These are phyloP conservation scores for Neoboletus magnificus DNA, from an alignment of 768 basidiomycete species.

Conservation along the genomic window DNA sequence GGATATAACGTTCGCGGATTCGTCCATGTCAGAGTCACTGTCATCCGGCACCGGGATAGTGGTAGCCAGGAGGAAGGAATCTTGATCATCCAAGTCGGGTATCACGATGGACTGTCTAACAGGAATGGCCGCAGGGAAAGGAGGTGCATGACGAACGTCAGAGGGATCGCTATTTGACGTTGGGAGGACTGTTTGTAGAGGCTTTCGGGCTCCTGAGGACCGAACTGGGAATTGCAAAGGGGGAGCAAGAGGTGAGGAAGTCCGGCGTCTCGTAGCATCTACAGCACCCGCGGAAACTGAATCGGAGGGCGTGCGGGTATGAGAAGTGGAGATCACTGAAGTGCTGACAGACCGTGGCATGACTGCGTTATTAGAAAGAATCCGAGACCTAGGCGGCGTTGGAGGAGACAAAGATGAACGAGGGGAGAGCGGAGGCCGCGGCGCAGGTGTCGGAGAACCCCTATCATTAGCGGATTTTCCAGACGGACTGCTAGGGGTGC, in stretches of 20 bases:
- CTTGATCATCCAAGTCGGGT: slow-evolving; percentile 44
- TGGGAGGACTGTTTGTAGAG: slow-evolving; percentile 37
- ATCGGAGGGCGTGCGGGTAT: slow-evolving; percentile 47
- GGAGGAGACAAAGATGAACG: slow-evolving; percentile 48
- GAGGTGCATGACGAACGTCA: slow-evolving; percentile 16
- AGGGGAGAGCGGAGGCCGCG: slow-evolving; percentile 48
- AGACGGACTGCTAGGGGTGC: slow-evolving; percentile 42
- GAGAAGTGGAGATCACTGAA: slow-evolving; percentile 30
- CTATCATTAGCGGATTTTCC: slow-evolving; percentile 40
- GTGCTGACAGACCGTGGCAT: slow-evolving; percentile 46
- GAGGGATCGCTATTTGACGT: slow-evolving; percentile 29
- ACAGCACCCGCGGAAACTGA: slow-evolving; percentile 16
- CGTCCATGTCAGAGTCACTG: slow-evolving; percentile 62
- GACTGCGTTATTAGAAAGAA: slow-evolving; percentile 36
- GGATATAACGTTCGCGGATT: slow-evolving; percentile 60
- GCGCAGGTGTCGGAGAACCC: slow-evolving; percentile 35
- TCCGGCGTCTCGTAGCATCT: slow-evolving; percentile 38
- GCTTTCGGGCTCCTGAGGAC: slow-evolving; percentile 37
- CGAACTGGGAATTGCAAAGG: slow-evolving; percentile 31
- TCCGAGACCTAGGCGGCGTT: slow-evolving; percentile 39
- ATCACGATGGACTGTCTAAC: slow-evolving; percentile 45
- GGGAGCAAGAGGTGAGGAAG: slow-evolving; percentile 48
- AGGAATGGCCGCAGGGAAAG: slow-evolving; percentile 29
- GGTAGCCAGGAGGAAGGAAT: slow-evolving; percentile 67
- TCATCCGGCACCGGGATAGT: slow-evolving; percentile 74